These are phyloP conservation scores for Aspergillus floridensis DNA, from an alignment of 2,329 filamentous ascomycete species.

Conservation along the genomic window DNA sequence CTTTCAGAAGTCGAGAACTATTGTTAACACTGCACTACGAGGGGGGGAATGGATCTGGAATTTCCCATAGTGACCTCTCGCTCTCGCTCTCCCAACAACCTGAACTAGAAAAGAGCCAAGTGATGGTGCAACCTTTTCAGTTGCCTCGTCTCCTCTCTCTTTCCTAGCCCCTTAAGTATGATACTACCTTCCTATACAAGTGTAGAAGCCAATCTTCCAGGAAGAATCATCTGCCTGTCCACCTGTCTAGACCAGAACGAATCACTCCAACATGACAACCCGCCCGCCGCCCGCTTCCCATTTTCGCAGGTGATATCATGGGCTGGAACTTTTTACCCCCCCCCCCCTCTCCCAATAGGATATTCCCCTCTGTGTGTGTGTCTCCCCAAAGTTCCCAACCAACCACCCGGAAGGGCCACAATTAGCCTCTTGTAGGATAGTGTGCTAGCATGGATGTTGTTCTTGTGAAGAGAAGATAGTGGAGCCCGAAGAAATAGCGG, in stretches of 20 bases:
- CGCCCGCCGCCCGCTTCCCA: neutral
- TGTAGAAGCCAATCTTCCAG: neutral
- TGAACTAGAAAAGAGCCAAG: neutral
- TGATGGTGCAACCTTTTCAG: neutral
- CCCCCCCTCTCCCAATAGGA: no score
- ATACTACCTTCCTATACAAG: neutral
- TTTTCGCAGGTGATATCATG: constrained; percentile 6
- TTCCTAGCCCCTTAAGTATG: neutral
- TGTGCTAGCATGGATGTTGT: neutral
- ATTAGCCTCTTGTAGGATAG: neutral
- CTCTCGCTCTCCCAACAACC: neutral
- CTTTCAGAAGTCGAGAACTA: neutral
- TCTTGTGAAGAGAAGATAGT: neutral
- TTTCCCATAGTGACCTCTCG: neutral
- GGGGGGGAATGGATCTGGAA: neutral
- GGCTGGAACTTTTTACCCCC: neutral
- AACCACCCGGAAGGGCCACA: constrained; percentile 1
- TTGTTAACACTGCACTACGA: neutral
- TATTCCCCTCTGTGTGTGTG: no score
- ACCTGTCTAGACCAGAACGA: neutral
- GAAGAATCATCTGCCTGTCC: no score
- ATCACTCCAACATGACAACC: neutral
- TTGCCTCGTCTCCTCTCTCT: neutral
- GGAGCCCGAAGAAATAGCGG: neutral
- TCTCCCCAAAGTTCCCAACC: neutral